Conservation (phyloP, 768 basidiomycete species). For the Kockovaella imperatae region DNA sequence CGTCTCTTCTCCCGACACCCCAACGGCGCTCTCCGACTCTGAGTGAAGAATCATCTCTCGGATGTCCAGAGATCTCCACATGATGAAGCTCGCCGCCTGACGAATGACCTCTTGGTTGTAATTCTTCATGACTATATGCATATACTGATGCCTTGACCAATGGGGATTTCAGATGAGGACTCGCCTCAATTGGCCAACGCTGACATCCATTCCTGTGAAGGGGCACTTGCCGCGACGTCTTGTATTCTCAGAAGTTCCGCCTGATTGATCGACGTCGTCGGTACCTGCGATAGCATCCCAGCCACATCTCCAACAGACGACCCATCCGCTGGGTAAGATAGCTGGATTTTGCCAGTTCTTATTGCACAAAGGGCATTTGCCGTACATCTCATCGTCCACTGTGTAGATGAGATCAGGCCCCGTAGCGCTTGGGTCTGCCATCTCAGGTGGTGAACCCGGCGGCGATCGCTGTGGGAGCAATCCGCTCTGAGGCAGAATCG, state of each 20-base stretch:
- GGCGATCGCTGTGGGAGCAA: conserved; percentile 9
- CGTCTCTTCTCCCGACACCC: conserved; percentile 4
- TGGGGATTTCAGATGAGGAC: conserved; percentile 56
- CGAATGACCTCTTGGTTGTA: no score
- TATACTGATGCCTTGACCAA: background rate
- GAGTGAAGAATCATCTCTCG: no score
- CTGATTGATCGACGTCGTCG: conserved; percentile 20
- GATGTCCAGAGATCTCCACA: no score
- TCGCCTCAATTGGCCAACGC: conserved; percentile 76
- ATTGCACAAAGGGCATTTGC: conserved; percentile 76
- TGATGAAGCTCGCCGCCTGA: no score
- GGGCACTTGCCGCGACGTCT: conserved; percentile 64
- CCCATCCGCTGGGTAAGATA: conserved; percentile 83
- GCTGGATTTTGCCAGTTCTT: conserved; percentile 73
- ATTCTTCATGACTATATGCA: no score
- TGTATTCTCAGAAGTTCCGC: background rate
- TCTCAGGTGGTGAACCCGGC: conserved; percentile 2
- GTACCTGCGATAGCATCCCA: conserved; percentile 67
- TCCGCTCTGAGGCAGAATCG: conserved; percentile 55
- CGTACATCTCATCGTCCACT: conserved; percentile 61
- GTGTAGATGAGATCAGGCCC: no score
- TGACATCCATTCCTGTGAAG: conserved; percentile 68
- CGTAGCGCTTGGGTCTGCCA: conserved; percentile 46
- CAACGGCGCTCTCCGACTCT: conserved; percentile 24
- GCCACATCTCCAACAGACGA: conserved; percentile 88